Evolutionary conservation across 2,329 filamentous ascomycete genomes (phyloP).

Genomic region (Pseudocercospora eumusae): DNA sequence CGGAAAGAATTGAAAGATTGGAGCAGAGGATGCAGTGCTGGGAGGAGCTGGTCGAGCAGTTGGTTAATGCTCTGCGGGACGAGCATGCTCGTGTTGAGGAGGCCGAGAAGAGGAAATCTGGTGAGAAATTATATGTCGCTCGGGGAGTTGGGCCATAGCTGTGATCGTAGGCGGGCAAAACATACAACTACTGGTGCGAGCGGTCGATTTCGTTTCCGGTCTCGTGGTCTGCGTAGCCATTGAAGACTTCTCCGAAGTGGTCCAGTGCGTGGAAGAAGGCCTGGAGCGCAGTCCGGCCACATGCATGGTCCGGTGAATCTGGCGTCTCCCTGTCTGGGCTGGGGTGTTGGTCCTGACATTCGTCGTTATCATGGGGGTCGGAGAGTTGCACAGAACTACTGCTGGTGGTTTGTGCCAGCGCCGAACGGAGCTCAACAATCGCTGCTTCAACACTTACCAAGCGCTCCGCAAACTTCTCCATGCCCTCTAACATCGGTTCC

Average conservation of each 20-base stretch:
- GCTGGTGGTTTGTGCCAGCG: background rate
- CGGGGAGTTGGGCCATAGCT: background rate
- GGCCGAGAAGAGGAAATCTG: background rate
- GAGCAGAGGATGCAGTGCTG: background rate
- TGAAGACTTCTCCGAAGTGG: background rate
- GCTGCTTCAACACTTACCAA: background rate
- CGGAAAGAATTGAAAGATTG: background rate
- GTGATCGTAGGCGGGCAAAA: background rate
- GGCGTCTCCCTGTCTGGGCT: too few relatives aligned
- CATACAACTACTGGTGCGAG: too few relatives aligned
- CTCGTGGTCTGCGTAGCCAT: background rate
- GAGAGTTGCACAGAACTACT: too few relatives aligned
- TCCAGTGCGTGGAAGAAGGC: background rate
- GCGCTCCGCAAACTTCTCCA: background rate
- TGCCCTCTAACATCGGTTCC: background rate
- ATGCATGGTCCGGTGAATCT: too few relatives aligned
- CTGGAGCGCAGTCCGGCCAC: background rate
- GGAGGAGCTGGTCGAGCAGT: background rate
- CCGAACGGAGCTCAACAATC: background rate
- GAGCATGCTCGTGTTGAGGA: background rate
- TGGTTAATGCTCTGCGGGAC: background rate
- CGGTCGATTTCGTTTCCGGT: background rate
- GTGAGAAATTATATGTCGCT: background rate
- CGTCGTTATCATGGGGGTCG: too few relatives aligned
- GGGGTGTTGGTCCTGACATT: too few relatives aligned